A percentile compares a stretch with the other conserved stretches of the same genome.
These are phyloP conservation scores for Ramaria rubella DNA, from an alignment of 768 basidiomycete species.

Conservation along the genomic window DNA sequence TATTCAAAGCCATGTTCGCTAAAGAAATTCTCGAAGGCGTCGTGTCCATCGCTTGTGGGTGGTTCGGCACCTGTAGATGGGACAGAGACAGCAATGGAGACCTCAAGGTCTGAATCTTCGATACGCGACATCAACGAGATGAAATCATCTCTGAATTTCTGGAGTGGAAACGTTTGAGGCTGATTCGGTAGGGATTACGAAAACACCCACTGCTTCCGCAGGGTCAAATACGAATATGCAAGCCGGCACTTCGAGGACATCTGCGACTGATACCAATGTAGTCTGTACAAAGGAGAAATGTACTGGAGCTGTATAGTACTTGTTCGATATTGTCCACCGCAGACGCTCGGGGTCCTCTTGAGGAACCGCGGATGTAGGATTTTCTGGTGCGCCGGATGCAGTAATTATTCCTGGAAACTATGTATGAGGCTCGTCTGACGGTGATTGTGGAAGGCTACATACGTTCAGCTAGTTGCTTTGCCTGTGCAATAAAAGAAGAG, in stretches of 20 bases:
- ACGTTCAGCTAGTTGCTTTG: background rate
- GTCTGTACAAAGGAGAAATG: constrained; percentile 53
- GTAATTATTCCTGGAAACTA: constrained; percentile 1
- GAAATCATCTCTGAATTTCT: constrained; percentile 51
- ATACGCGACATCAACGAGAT: constrained; percentile 45
- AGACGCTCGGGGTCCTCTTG: constrained; percentile 24
- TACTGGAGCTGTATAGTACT: constrained; percentile 75
- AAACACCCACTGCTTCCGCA: constrained; percentile 45
- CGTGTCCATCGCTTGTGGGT: constrained; percentile 40
- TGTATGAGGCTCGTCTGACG: background rate
- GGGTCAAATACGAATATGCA: constrained; percentile 64
- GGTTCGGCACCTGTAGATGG: constrained; percentile 20
- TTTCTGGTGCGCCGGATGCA: background rate
- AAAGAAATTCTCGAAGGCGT: constrained; percentile 54
- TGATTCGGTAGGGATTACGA: background rate
- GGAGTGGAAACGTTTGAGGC: background rate
- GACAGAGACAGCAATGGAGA: constrained; percentile 60
- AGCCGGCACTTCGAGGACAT: constrained; percentile 52
- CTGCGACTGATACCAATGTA: constrained; percentile 35
- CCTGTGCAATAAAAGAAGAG: background rate
- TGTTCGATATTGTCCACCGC: constrained; percentile 74
- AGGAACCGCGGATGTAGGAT: background rate
- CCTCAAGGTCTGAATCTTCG: constrained; percentile 55
- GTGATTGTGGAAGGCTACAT: background rate
- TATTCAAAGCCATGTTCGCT: constrained; percentile 75